These are phyloP conservation scores for Ehretia macrophylla DNA, from an alignment of 257 asterid genomes.

Conservation along the genomic window DNA sequence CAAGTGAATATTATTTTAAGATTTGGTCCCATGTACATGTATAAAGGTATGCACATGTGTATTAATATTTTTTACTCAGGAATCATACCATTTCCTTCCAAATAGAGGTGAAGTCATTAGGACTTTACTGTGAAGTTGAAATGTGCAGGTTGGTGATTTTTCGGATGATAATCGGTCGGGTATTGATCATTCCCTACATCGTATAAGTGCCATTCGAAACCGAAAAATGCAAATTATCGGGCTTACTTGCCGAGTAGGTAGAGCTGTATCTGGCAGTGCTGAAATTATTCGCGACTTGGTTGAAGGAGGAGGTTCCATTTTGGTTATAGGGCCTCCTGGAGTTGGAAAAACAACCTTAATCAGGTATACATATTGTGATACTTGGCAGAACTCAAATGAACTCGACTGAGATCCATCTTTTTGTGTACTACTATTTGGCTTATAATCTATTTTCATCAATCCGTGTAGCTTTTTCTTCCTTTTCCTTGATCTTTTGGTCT, in stretches of 20 bases:
- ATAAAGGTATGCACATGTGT: not conserved
- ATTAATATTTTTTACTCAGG: not conserved
- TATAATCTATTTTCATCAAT: too few species aligned
- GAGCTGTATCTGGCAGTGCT: slow-evolving; percentile 98
- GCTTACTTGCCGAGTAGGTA: slow-evolving; percentile 95
- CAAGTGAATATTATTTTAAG: not conserved
- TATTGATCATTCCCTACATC: slow-evolving; percentile 82
- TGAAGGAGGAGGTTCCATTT: slow-evolving; percentile 84
- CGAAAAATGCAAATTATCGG: slow-evolving; percentile 94
- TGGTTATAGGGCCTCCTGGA: slow-evolving; percentile 98
- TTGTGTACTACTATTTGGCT: too few species aligned
- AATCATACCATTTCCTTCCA: not conserved
- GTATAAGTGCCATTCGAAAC: slow-evolving; percentile 93
- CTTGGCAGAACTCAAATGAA: not conserved
- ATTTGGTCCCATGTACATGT: not conserved
- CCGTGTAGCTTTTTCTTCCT: not conserved
- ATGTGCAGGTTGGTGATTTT: slow-evolving; percentile 82
- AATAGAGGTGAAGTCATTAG: slow-evolving; percentile 9
- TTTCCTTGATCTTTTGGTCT: too few species aligned
- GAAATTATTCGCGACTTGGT: slow-evolving; percentile 84
- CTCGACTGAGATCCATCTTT: not conserved
- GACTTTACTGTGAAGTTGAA: slow-evolving; percentile 16
- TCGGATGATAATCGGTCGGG: slow-evolving; percentile 98
- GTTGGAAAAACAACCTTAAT: slow-evolving; percentile 97
- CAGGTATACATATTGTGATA: slow-evolving; percentile 43